Evolutionary conservation across 805 yeast species (phyloP).

Genomic region (Lipomyces starkeyi): DNA sequence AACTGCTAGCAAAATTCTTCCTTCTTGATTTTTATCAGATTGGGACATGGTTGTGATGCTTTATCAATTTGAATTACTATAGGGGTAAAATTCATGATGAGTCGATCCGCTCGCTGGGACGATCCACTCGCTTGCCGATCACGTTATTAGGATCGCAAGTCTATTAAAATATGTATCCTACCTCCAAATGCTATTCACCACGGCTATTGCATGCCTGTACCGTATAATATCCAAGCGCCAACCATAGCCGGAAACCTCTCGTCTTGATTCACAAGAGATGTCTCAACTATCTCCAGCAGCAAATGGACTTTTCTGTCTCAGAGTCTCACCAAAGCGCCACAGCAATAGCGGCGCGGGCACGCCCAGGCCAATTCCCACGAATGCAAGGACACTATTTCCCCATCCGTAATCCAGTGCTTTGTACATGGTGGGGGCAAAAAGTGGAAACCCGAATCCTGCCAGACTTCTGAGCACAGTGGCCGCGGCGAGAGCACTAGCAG

Average conservation of each 20-base stretch:
- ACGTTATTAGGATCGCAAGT: too few relatives aligned
- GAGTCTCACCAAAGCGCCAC: constrained; percentile 9
- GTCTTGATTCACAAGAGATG: background rate
- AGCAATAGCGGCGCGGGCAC: constrained; percentile 8
- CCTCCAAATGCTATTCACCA: too few relatives aligned
- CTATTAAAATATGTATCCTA: too few relatives aligned
- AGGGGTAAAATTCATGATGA: too few relatives aligned
- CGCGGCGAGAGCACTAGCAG: constrained; percentile 71
- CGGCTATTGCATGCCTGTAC: background rate
- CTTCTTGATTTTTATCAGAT: too few relatives aligned
- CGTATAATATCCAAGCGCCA: background rate
- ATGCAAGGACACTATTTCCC: constrained; percentile 57
- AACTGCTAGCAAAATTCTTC: too few relatives aligned
- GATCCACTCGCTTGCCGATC: too few relatives aligned
- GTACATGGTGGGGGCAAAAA: constrained; percentile 55
- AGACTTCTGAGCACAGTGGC: constrained; percentile 64
- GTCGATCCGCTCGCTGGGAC: too few relatives aligned
- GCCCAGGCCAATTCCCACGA: constrained; percentile 44
- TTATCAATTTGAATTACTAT: too few relatives aligned
- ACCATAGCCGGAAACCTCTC: background rate
- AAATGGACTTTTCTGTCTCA: constrained; percentile 12
- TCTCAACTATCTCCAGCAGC: constrained; percentile 6
- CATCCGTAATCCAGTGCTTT: constrained; percentile 22
- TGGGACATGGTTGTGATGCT: too few relatives aligned
- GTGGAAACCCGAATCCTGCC: constrained; percentile 66